Evolutionary conservation across 1,139 yeast genomes (phyloP), one percentile per base, ranked within the genome.

Genomic region (Diutina neorugosa): DNA sequence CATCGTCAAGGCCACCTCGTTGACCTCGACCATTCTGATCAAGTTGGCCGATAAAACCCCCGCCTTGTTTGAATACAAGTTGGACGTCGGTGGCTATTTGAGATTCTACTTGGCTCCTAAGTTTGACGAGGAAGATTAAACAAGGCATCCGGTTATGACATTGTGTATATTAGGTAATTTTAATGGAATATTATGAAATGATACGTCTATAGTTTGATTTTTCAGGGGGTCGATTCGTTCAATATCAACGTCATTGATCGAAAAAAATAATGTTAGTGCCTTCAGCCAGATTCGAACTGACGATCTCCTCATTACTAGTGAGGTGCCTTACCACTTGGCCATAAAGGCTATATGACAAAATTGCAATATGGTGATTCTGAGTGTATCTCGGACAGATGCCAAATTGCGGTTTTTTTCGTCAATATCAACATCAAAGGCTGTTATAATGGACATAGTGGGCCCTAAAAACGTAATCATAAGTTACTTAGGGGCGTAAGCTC

Each of bases 71-170:
- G 98, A 91, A 73, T 93, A 86, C 74, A 86, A 86, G 70, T 77
- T 93, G 67, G 87, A 91, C 59, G 78, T 72, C 43, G 88, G 94
- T 67, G 98, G 99, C 53, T 88, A 88, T 71, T 77, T 93, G 68
- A 85, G 96, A 69, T 93, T 87, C 80, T 93, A 87, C 80, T 80
- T 93, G 70, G 98, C 98, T 62, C 98, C 98, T 56, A 93, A 93
- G 78, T 89, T 90, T 66, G 96, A 86, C 60, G 96, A 88, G 61
- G 96, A 88, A 57, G 94, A 87, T 59, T 82, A 74, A 61, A 44
- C 52, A 31, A n/a, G 6, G 37, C 37, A 31, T 31, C 37, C 37
- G 34, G 31, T 12, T 21, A 14, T 43, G 20, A 44, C 19, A 25
- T 14, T 21, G 21, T 43, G 46, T 43, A 43, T 43, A 41, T 43